Evolutionary conservation across 2,329 filamentous ascomycete species (phyloP).

Genomic region (Cordyceps cicadae): DNA sequence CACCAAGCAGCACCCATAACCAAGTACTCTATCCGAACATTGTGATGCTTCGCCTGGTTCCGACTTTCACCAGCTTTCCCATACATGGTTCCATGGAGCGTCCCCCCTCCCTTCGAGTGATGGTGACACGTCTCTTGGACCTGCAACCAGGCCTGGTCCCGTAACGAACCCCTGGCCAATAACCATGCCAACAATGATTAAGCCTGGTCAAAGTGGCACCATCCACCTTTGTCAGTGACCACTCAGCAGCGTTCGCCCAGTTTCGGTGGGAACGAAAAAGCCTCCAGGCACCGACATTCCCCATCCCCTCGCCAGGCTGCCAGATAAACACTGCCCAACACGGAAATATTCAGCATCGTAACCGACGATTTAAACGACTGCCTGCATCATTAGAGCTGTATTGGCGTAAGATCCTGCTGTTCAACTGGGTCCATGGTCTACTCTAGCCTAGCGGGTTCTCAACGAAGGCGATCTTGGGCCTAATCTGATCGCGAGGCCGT

Average conservation of each 20-base stretch:
- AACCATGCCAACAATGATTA: constrained; percentile 18
- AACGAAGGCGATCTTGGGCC: too few species aligned
- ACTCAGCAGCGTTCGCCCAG: background rate
- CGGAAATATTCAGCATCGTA: background rate
- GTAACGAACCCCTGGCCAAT: constrained; percentile 17
- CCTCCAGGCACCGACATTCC: constrained; percentile 24
- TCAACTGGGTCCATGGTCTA: background rate
- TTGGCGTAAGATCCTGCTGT: background rate
- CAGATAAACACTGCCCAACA: background rate
- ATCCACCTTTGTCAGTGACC: background rate
- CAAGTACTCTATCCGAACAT: too few species aligned
- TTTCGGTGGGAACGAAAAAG: background rate
- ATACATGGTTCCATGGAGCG: background rate
- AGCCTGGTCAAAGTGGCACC: constrained; percentile 18
- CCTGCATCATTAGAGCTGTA: background rate
- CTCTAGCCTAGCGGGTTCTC: too few species aligned
- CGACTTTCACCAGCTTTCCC: background rate
- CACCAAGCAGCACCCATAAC: background rate
- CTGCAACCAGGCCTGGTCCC: background rate
- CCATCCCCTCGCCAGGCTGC: constrained; percentile 7
- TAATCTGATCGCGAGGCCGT: too few species aligned
- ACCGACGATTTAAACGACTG: background rate
- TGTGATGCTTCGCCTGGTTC: background rate
- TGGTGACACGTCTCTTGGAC: background rate
- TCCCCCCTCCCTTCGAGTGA: background rate